These are phyloP conservation scores for Knoxdaviesia proteae DNA, from an alignment of 2,329 filamentous ascomycete genomes.

Conservation along the genomic window DNA sequence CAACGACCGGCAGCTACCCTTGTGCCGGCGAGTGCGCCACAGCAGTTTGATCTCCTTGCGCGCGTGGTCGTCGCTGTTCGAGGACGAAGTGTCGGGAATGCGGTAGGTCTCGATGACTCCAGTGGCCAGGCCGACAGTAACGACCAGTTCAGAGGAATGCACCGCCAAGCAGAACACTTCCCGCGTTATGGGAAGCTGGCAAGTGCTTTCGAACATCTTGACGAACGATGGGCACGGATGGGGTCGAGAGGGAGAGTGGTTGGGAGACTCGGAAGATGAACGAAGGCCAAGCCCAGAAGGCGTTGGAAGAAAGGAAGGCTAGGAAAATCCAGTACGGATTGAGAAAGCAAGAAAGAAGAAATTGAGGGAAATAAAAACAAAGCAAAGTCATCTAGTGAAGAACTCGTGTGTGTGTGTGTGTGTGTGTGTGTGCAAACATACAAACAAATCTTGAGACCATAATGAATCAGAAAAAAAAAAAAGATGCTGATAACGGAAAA, in stretches of 20 bases:
- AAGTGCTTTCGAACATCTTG: slow-evolving; percentile 75
- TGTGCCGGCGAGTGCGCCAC: slow-evolving; percentile 79
- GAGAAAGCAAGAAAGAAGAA: neutral
- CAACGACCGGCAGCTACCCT: slow-evolving; percentile 75
- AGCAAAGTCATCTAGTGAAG: neutral
- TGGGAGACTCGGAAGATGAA: too few relatives aligned
- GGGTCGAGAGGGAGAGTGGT: neutral
- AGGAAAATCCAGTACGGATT: neutral
- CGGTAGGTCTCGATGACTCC: slow-evolving; percentile 76
- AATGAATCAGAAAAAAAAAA: too few relatives aligned
- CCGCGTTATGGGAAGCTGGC: slow-evolving; percentile 64
- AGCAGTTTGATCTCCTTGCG: slow-evolving; percentile 49
- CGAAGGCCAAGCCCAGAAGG: too few relatives aligned
- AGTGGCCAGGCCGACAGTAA: slow-evolving; percentile 67
- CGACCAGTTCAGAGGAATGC: slow-evolving; percentile 64
- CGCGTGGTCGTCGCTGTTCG: slow-evolving; percentile 13
- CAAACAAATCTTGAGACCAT: too few relatives aligned
- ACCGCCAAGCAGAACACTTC: slow-evolving; percentile 80
- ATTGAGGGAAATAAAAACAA: neutral
- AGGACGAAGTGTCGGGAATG: slow-evolving; percentile 27
- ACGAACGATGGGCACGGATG: neutral
- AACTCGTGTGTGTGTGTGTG: neutral
- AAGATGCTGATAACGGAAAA: too few relatives aligned
- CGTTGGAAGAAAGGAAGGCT: too few relatives aligned
- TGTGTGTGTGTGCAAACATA: too few relatives aligned